Evolutionary conservation across 1,139 yeast genomes (phyloP), one percentile per base, ranked within the genome.

Genomic region (Ashbya aceris): DNA sequence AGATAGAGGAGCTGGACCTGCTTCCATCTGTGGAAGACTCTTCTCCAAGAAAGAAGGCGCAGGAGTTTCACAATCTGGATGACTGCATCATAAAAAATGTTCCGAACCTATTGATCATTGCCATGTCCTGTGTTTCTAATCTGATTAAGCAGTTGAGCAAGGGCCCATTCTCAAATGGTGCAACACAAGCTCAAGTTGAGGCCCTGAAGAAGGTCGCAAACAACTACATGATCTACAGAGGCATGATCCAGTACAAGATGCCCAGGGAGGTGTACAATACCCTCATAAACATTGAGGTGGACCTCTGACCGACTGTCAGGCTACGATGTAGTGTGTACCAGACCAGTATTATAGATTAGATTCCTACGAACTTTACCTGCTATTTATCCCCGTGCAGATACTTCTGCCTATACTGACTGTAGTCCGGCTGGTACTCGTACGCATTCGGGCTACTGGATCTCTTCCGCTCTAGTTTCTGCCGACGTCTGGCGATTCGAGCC

Each of bases 161-260:
- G 54, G 72, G 74, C 46, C 70, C 71, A 29, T 57, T 47, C 39
- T 53, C 52, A 30, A 51, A 59, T 1, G 63, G 68, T 14, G 70
- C 75, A 11, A 75, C 76, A 47, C 76, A 73, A 42, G 74, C 72
- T 49, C 77, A 76, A 45, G 73, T 76, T 38, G 68, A 70, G 36
- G 73, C 74, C 27, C 68, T 86, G 60, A 78, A 76, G 52, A 70
- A 68, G 39, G 73, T 83, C 48, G 89, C 95, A 4, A 82, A 79
- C 59, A 86, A 86, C 60, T 83, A 95, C 62, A 86, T 89, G 86
- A 77, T 89, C 2, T 93, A 83, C 61, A 95, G 97, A 9, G 97
- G 97, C 43, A 83, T 91, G 81, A 83, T 91, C 33, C 96, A 87
- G 64, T 89, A 85, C 64, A 79, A 84, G 59, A 86, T 91, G 95